These are phyloP conservation scores for Nyssa sinensis DNA, from an alignment of 148 eudicot species.

Conservation along the genomic window DNA sequence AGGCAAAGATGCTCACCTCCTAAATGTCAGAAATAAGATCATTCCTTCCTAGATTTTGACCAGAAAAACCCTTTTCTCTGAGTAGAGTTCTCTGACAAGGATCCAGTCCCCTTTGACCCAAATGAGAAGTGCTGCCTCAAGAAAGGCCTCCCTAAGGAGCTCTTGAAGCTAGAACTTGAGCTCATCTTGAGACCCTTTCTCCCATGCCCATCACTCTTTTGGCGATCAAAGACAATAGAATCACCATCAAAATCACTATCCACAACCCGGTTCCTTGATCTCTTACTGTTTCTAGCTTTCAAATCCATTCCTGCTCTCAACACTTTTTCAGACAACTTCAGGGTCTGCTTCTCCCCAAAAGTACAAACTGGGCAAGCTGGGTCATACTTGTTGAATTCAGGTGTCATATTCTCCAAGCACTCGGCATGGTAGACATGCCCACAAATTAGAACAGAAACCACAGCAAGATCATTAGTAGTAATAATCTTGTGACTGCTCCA, in stretches of 20 bases:
- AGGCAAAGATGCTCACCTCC: slow-evolving; percentile 14
- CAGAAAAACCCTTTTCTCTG: slow-evolving; percentile 76
- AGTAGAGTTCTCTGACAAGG: slow-evolving; percentile 38
- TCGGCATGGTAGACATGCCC: slow-evolving; percentile 95
- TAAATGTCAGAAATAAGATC: slow-evolving; percentile 28
- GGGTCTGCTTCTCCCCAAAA: slow-evolving; percentile 71
- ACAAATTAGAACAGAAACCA: slow-evolving; percentile 75
- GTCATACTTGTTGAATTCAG: slow-evolving; percentile 78
- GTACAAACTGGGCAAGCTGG: slow-evolving; percentile 95
- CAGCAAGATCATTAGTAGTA: slow-evolving; percentile 64
- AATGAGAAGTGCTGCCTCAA: slow-evolving; percentile 80
- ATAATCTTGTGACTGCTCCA: slow-evolving; percentile 73
- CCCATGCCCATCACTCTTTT: slow-evolving; percentile 42
- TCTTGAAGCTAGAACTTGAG: slow-evolving; percentile 69
- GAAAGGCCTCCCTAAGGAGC: slow-evolving; percentile 66
- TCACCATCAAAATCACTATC: slow-evolving; percentile 38
- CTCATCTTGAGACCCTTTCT: slow-evolving; percentile 50
- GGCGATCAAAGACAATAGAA: slow-evolving; percentile 45
- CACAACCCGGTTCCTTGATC: slow-evolving; percentile 52
- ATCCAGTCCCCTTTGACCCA: slow-evolving; percentile 55
- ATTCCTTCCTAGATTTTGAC: slow-evolving; percentile 76
- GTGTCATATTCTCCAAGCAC: slow-evolving; percentile 84
- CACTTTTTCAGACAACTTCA: slow-evolving; percentile 66
- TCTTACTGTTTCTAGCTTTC: slow-evolving; percentile 51
- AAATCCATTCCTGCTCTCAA: slow-evolving; percentile 65